These are phyloP conservation scores for Pichia sp. DNA, from an alignment of 1,139 yeast genomes.

Conservation along the genomic window DNA sequence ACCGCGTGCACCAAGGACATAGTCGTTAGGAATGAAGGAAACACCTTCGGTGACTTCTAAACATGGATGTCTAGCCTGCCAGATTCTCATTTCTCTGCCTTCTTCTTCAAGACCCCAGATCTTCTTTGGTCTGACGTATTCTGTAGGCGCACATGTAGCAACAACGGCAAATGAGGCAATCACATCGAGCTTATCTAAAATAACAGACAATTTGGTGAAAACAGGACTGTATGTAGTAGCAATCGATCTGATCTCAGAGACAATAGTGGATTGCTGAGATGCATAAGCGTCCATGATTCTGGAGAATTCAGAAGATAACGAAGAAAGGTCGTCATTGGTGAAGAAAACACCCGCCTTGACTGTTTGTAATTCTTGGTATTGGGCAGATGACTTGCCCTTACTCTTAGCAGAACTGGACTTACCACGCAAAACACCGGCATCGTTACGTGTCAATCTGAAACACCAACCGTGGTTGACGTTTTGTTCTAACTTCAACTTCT, in stretches of 20 bases:
- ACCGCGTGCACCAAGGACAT: constrained; percentile 12
- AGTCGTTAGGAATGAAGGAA: constrained; percentile 71
- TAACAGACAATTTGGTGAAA: constrained; percentile 60
- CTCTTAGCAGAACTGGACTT: constrained; percentile 36
- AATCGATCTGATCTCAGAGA: constrained; percentile 76
- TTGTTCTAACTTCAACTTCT: constrained; percentile 83
- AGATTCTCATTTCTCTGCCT: constrained; percentile 54
- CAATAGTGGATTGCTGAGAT: constrained; percentile 70
- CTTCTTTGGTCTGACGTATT: constrained; percentile 67
- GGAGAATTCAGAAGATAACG: constrained; percentile 57
- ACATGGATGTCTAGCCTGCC: constrained; percentile 89
- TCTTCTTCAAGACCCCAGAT: constrained; percentile 48
- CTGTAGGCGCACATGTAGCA: constrained; percentile 78
- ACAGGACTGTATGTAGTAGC: constrained; percentile 80
- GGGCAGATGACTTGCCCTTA: constrained; percentile 8
- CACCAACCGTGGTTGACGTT: constrained; percentile 94
- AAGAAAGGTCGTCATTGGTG: constrained; percentile 64
- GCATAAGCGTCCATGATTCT: constrained; percentile 67
- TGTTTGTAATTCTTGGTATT: constrained; percentile 78
- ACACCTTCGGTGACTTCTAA: constrained; percentile 90
- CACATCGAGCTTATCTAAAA: constrained; percentile 79
- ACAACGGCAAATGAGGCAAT: constrained; percentile 83
- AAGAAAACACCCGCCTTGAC: constrained; percentile 94
- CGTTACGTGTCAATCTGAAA: constrained; percentile 86
- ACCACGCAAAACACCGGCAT: constrained; percentile 69